Evolutionary conservation across 345 rosid species (phyloP), one percentile per base, ranked within the genome.

Genomic region (Crucihimalaya himalaica): DNA sequence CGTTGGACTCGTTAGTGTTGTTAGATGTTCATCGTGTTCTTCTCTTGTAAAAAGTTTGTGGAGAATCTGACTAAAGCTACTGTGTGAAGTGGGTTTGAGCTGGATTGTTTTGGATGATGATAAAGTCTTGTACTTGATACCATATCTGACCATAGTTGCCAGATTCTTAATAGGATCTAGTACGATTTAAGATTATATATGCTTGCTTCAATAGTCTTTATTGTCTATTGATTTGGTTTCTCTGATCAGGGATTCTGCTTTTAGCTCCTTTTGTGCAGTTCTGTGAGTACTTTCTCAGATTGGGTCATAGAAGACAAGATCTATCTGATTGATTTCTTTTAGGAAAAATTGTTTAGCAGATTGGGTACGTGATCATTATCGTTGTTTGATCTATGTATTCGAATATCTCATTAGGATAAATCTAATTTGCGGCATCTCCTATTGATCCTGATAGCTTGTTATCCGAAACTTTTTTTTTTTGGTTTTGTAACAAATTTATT

Each of bases 61-160:
- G 43, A 64, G 63, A 77, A 61, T 70, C 71, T 70, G 71, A 69
- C 63, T 29, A 9, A 27, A 20, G 45, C 4, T 60, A 42, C 21
- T 40, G 43, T 78, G 39, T 78, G 47, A 78, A 72, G 69, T 78
- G 67, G 65, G 64, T 11, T 58, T 71, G 73, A 77, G 77, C 63
- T 77, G 23, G 69, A 68, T 43, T 23, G 2, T 14, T 40, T 42
- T 13, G 32, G 63, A 42, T 68, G 50, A 70, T 76, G 59, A 34
- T 59, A 21, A 28, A 43, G 58, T 55, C 25, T 57, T 27, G 19
- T 40, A 68, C 69, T 75, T 68, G 63, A 31, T 40, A 31, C 48
- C 12, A 31, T 46, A 45, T 64, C 71, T 64, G 2, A 27, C 23
- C 66, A 25, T 74, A 55, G 40, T 73, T 4, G 5, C 37, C 40